Percentiles rank a stretch among this genome's conserved stretches.
These are phyloP conservation scores for Microbotryomycetes sp. DNA, from an alignment of 1,284 basidiomycete species.

Conservation along the genomic window DNA sequence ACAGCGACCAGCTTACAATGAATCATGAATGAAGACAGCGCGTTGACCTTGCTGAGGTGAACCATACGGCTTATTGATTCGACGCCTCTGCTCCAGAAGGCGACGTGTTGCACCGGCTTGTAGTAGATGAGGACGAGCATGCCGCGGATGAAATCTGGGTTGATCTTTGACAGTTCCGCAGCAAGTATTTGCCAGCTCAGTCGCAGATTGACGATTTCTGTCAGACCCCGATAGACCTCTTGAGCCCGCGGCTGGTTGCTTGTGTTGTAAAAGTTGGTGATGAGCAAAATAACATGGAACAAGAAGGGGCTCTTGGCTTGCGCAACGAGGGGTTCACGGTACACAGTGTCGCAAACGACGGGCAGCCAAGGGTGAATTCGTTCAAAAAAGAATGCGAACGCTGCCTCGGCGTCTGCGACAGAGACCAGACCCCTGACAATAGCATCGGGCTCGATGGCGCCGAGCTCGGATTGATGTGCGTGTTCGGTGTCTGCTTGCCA, in stretches of 20 bases:
- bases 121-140: conserved; percentile 24
- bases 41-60: conserved; percentile 24
- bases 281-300: conserved; percentile 25
- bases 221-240: conserved; percentile 27
- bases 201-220: conserved; percentile 18
- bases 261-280: conserved; percentile 30
- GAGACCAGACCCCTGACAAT: conserved; percentile 20
- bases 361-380: conserved; percentile 25
- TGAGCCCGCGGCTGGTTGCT: conserved; percentile 11
- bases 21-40: conserved; percentile 20
- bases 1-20: too few species aligned
- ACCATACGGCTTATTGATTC: conserved; percentile 4
- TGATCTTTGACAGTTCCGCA: conserved; percentile 14
- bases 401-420: conserved; percentile 18
- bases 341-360: not conserved
- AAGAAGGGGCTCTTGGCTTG: conserved; percentile 19
- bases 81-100: conserved; percentile 2
- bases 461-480: conserved; percentile 2
- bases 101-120: conserved; percentile 11
- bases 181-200: conserved; percentile 18
- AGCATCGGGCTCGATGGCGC: conserved; percentile 11
- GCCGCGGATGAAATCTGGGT: conserved; percentile 17
- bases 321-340: conserved; percentile 7
- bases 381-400: conserved; percentile 23
- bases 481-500: conserved; percentile 8